Evolutionary conservation across 2,329 filamentous ascomycete genomes (phyloP).

Genomic region (Coleophoma eucalyptorum): DNA sequence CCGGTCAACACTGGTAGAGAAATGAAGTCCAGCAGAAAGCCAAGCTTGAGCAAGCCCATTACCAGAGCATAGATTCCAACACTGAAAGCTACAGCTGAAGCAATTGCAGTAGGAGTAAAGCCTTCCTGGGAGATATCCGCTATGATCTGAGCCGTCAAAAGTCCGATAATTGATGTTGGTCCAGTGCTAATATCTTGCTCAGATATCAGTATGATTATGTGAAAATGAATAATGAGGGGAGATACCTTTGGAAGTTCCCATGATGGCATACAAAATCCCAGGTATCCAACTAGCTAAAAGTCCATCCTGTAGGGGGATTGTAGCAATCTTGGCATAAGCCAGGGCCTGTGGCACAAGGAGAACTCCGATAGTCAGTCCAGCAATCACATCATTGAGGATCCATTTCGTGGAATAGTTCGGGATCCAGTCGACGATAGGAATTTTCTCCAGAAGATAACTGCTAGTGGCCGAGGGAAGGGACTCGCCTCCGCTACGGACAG

Average conservation of each 20-base stretch:
- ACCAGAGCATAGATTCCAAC: conserved; percentile 58
- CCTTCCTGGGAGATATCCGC: conserved; percentile 42
- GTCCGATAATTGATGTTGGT: conserved; percentile 61
- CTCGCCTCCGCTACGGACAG: not conserved
- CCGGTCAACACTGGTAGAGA: conserved; percentile 61
- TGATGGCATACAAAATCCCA: conserved; percentile 51
- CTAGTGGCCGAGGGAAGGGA: conserved; percentile 34
- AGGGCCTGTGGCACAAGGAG: conserved; percentile 58
- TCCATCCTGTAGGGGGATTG: conserved; percentile 57
- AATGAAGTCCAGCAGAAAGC: conserved; percentile 64
- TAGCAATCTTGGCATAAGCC: conserved; percentile 59
- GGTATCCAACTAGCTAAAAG: conserved; percentile 58
- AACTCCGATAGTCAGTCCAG: conserved; percentile 55
- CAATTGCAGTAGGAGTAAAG: conserved; percentile 51
- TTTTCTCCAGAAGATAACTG: conserved; percentile 56
- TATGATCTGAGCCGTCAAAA: conserved; percentile 61
- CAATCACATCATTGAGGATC: conserved; percentile 58
- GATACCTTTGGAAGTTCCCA: conserved; percentile 57
- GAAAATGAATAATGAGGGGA: not conserved
- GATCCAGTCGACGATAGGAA: conserved; percentile 58
- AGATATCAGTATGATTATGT: conserved; percentile 46
- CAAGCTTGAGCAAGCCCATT: conserved; percentile 59
- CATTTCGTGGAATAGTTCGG: conserved; percentile 57
- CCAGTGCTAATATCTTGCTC: conserved; percentile 28
- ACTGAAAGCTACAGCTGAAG: conserved; percentile 58